These are phyloP conservation scores for Penicillium longicatenatum DNA, from an alignment of 495 filamentous ascomycete genomes.

Conservation along the genomic window DNA sequence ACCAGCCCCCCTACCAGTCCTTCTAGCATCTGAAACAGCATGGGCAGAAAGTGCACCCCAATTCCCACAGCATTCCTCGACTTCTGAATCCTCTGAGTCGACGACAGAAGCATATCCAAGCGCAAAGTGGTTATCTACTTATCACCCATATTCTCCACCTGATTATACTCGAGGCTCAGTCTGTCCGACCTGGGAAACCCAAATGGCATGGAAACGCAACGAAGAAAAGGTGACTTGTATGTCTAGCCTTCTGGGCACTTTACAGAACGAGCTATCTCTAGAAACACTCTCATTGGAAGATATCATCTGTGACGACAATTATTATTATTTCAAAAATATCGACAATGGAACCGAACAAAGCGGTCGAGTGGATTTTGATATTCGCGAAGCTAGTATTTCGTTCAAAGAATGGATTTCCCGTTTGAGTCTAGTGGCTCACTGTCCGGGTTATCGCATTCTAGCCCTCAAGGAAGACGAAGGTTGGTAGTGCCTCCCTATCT, in stretches of 20 bases:
- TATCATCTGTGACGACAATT: conserved; percentile 20
- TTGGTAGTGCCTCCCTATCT: conserved; percentile 11
- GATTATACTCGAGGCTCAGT: not conserved
- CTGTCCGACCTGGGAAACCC: not conserved
- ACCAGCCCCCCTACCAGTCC: no score
- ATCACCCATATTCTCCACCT: not conserved
- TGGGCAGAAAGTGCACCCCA: not conserved
- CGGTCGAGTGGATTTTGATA: conserved; percentile 17
- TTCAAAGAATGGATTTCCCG: conserved; percentile 19
- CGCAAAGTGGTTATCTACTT: not conserved
- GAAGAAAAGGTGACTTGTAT: conserved; percentile 9
- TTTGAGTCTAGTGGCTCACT: conserved; percentile 10
- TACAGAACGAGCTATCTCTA: conserved; percentile 18
- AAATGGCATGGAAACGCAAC: not conserved
- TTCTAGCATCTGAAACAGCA: not conserved
- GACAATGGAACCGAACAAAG: not conserved
- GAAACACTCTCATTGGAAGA: conserved; percentile 16
- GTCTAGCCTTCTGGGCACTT: conserved; percentile 15
- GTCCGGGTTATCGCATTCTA: conserved; percentile 11
- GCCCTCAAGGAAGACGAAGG: conserved; percentile 14
- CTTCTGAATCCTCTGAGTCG: not conserved
- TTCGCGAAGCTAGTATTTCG: conserved; percentile 10
- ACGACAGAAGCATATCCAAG: not conserved
- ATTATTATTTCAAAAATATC: conserved; percentile 18
- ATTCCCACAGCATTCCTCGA: not conserved